A percentile compares a stretch with the other conserved stretches of the same genome.
Evolutionary conservation across 495 filamentous ascomycete genomes (phyloP).

Genomic region (Trichocladium uniseriatum): DNA sequence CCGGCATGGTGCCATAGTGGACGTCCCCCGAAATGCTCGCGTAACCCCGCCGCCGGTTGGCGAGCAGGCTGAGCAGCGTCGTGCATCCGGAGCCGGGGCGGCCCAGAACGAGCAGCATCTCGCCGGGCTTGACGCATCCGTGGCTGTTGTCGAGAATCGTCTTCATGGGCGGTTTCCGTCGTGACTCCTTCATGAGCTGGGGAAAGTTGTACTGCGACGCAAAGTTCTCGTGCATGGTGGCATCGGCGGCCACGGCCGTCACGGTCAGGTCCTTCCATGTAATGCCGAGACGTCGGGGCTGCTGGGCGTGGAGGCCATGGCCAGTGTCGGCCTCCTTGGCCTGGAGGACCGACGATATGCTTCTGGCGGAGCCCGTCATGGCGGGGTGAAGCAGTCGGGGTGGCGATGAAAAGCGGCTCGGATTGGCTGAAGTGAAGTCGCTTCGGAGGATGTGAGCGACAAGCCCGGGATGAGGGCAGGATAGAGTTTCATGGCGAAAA

Average conservation of each 20-base stretch:
- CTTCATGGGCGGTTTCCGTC: conserved; percentile 42
- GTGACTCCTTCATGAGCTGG: conserved; percentile 35
- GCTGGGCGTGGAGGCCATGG: conserved; percentile 41
- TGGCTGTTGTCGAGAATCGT: conserved; percentile 53
- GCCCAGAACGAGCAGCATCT: conserved; percentile 75
- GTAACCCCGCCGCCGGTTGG: conserved; percentile 63
- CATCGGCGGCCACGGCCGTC: conserved; percentile 33
- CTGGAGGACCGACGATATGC: conserved; percentile 35
- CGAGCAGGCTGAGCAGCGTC: conserved; percentile 68
- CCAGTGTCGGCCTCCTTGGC: conserved; percentile 38
- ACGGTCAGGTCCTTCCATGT: conserved; percentile 56
- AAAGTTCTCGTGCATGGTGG: conserved; percentile 37
- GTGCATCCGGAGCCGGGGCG: conserved; percentile 70
- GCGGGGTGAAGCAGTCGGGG: too few species aligned
- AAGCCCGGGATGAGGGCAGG: background rate
- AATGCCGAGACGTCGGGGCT: conserved; percentile 46
- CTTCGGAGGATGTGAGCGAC: too few species aligned
- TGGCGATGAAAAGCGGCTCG: too few species aligned
- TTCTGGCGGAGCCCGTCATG: background rate
- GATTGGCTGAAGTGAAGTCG: too few species aligned
- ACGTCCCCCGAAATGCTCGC: conserved; percentile 59
- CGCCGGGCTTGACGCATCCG: conserved; percentile 49
- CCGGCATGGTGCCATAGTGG: conserved; percentile 54
- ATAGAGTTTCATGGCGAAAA: background rate
- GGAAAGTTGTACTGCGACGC: conserved; percentile 49